Evolutionary conservation across 768 basidiomycete species (phyloP).

Genomic region (Hortiboletus flavorubellus): DNA sequence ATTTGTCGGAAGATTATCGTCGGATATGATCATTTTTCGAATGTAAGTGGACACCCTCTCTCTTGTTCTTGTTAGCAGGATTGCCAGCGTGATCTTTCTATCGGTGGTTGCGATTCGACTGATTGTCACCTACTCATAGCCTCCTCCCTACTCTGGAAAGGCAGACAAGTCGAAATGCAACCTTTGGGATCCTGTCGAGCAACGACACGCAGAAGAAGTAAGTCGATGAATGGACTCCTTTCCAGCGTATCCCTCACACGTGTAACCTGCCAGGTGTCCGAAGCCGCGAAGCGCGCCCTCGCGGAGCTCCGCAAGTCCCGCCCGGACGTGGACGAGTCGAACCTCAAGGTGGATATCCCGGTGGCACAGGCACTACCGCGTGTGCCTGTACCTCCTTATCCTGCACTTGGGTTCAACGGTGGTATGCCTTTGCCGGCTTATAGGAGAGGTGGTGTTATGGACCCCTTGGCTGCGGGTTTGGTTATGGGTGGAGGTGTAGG

Average conservation of each 20-base stretch:
- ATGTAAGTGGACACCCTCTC: conserved; percentile 34
- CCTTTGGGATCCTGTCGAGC: conserved; percentile 67
- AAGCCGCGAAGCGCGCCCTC: conserved; percentile 63
- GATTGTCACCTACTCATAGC: conserved; percentile 14
- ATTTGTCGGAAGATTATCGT: conserved; percentile 69
- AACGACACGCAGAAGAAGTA: conserved; percentile 66
- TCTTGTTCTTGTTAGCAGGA: not conserved
- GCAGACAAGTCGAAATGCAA: conserved; percentile 48
- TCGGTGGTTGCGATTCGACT: not conserved
- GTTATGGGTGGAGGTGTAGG: not conserved
- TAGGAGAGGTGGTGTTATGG: not conserved
- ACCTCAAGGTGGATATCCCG: conserved; percentile 65
- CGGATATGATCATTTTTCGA: conserved; percentile 76
- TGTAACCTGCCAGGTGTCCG: conserved; percentile 50
- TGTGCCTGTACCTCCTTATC: not conserved
- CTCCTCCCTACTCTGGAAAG: conserved; percentile 16
- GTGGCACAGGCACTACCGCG: conserved; percentile 5
- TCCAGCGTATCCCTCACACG: not conserved
- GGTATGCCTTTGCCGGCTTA: not conserved
- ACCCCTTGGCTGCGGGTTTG: not conserved
- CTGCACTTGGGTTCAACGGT: not conserved
- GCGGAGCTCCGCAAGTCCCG: conserved; percentile 56
- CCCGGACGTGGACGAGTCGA: conserved; percentile 59
- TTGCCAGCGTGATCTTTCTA: not conserved
- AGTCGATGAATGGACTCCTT: conserved; percentile 1